These are phyloP conservation scores for Leccinum subgranulosum DNA, from an alignment of 768 basidiomycete genomes.

Conservation along the genomic window DNA sequence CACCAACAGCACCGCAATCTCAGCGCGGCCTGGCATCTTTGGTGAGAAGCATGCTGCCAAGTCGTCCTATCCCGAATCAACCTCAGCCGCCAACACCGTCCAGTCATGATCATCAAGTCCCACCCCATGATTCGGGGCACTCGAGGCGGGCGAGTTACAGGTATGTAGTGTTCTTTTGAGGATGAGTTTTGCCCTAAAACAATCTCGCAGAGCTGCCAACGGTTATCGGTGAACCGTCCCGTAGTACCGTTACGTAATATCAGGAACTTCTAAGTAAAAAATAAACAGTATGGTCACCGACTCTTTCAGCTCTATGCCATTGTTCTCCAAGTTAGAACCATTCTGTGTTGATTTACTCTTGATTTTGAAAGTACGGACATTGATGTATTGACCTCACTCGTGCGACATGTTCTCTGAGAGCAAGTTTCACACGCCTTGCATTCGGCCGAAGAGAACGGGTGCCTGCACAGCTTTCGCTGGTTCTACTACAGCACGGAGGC, in stretches of 20 bases:
- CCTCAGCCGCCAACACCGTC: neutral
- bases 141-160: neutral
- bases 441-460: neutral
- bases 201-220: slow-evolving; percentile 2
- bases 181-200: neutral
- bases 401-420: too few relatives aligned
- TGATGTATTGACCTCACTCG: too few relatives aligned
- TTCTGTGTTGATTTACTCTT: neutral
- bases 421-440: too few relatives aligned
- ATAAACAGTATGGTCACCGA: too few relatives aligned
- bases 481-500: neutral
- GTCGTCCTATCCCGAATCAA: neutral
- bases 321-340: neutral
- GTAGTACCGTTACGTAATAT: too few relatives aligned
- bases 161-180: neutral
- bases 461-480: neutral
- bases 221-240: neutral
- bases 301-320: neutral
- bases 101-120: neutral
- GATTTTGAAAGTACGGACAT: neutral
- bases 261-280: neutral
- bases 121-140: neutral
- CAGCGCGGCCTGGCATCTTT: neutral
- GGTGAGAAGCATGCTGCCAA: neutral
- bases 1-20: neutral